phyloP scores from a whole-genome alignment of 1,284 basidiomycete species.

The Ustilago cynodontis region DNA sequence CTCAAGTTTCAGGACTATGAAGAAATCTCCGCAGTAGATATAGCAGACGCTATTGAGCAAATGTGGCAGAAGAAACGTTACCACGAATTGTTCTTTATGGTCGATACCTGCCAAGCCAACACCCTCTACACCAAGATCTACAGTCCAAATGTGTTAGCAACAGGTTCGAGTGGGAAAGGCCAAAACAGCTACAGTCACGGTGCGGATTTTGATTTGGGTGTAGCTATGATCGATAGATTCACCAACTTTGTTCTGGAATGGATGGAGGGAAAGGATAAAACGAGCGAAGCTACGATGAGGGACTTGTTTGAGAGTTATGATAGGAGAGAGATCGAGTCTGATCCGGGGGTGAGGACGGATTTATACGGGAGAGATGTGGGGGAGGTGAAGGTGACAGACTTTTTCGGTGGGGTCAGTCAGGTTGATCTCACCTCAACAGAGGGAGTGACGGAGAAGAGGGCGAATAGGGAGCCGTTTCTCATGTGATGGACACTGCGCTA shows the following conservation, averaged over 20 bases:
- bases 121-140: slow-evolving; percentile 95
- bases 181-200: slow-evolving; percentile 97
- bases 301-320: slow-evolving; percentile 91
- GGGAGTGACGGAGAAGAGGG: background rate
- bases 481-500: slow-evolving; percentile 4
- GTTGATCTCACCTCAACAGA: slow-evolving; percentile 74
- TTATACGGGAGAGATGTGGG: slow-evolving; percentile 80
- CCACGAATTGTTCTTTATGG: slow-evolving; percentile 97
- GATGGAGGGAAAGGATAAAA: slow-evolving; percentile 93
- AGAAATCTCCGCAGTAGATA: slow-evolving; percentile 92
- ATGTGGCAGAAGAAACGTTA: slow-evolving; percentile 97
- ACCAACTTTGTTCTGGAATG: slow-evolving; percentile 92
- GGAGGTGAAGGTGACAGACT: slow-evolving; percentile 88
- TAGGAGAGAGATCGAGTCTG: slow-evolving; percentile 80
- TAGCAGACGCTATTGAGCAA: slow-evolving; percentile 93
- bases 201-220: slow-evolving; percentile 91
- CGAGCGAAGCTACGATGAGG: slow-evolving; percentile 81
- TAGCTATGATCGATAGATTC: slow-evolving; percentile 93
- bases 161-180: slow-evolving; percentile 86
- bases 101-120: slow-evolving; percentile 98
- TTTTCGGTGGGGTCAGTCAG: slow-evolving; percentile 91
- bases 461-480: slow-evolving; percentile 12
- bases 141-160: slow-evolving; percentile 93
- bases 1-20: slow-evolving; percentile 99
- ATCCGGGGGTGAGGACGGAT: slow-evolving; percentile 86